A percentile compares a stretch with the other conserved stretches of the same genome.
These are phyloP conservation scores for Fragilariopsis cylindrus DNA, from an alignment of 108 stramenopile genomes.

Conservation along the genomic window DNA sequence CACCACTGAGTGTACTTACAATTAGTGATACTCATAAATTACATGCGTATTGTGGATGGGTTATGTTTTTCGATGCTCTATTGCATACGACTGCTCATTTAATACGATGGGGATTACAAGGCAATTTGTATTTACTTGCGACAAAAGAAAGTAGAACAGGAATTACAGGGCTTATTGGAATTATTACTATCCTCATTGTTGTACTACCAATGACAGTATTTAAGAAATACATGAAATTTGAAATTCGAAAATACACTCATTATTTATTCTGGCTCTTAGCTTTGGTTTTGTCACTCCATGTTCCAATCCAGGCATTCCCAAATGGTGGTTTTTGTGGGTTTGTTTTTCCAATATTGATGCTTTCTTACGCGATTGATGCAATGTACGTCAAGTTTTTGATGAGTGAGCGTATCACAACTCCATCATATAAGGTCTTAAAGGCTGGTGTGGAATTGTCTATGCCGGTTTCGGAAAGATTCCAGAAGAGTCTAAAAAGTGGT, in stretches of 20 bases:
- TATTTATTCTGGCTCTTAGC: slow-evolving; percentile 51
- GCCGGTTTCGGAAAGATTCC: slow-evolving; percentile 41
- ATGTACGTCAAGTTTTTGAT: slow-evolving; percentile 43
- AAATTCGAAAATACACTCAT: slow-evolving; percentile 47
- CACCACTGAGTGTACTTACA: slow-evolving; percentile 19
- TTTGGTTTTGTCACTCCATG: slow-evolving; percentile 44
- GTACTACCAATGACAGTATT: slow-evolving; percentile 46
- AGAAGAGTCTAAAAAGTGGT: slow-evolving; percentile 1
- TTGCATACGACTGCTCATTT: slow-evolving; percentile 44
- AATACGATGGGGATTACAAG: slow-evolving; percentile 44
- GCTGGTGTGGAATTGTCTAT: slow-evolving; percentile 42
- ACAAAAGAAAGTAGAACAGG: slow-evolving; percentile 25
- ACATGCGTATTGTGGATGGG: slow-evolving; percentile 51
- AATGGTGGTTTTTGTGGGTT: slow-evolving; percentile 50
- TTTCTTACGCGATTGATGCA: slow-evolving; percentile 42
- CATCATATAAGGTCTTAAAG: slow-evolving; percentile 32
- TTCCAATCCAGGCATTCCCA: slow-evolving; percentile 25
- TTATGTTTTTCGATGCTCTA: slow-evolving; percentile 35
- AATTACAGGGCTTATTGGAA: slow-evolving; percentile 38
- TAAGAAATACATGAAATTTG: slow-evolving; percentile 32
- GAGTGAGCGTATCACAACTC: slow-evolving; percentile 55
- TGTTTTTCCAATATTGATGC: slow-evolving; percentile 42
- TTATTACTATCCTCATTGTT: slow-evolving; percentile 34
- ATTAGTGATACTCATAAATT: slow-evolving; percentile 39
- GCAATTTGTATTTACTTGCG: slow-evolving; percentile 40